A percentile compares a stretch with the other conserved stretches of the same genome.
Conservation (phyloP, 108 stramenopile species). For the Pseudonitzschia pungens region DNA sequence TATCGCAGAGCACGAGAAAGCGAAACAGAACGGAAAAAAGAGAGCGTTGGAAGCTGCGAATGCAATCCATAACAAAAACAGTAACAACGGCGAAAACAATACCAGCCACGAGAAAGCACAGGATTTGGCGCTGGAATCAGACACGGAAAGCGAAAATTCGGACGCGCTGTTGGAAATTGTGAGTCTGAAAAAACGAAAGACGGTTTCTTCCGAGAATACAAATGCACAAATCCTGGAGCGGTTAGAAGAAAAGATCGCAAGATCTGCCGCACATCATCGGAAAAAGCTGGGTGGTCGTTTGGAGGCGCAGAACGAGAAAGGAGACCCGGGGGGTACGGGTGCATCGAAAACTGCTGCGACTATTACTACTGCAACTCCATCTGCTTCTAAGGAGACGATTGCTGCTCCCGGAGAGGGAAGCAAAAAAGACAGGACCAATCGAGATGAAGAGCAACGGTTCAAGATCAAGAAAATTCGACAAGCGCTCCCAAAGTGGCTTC, state of each 20-base stretch:
- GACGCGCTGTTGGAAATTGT: neutral
- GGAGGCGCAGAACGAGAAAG: neutral
- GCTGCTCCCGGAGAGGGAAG: no score
- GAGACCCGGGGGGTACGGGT: neutral
- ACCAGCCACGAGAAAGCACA: neutral
- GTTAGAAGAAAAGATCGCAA: no score
- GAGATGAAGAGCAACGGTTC: neutral
- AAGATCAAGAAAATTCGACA: constrained; percentile 5
- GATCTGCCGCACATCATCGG: no score
- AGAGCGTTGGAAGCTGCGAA: no score
- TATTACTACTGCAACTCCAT: neutral
- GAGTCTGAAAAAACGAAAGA: neutral
- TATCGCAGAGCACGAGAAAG: neutral
- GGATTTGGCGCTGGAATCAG: no score
- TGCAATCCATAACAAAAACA: no score
- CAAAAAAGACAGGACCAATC: neutral
- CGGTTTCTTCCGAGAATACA: no score
- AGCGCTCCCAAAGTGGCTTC: constrained; percentile 6
- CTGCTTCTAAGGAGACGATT: no score
- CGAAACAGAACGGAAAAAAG: neutral
- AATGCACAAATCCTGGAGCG: no score
- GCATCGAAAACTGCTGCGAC: neutral
- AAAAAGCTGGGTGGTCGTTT: no score
- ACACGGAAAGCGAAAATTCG: neutral
- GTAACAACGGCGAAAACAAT: neutral